A percentile compares a stretch with the other conserved stretches of the same genome.
phyloP scores from a whole-genome alignment of 805 yeast species.

The Schwanniomyces sp. region DNA sequence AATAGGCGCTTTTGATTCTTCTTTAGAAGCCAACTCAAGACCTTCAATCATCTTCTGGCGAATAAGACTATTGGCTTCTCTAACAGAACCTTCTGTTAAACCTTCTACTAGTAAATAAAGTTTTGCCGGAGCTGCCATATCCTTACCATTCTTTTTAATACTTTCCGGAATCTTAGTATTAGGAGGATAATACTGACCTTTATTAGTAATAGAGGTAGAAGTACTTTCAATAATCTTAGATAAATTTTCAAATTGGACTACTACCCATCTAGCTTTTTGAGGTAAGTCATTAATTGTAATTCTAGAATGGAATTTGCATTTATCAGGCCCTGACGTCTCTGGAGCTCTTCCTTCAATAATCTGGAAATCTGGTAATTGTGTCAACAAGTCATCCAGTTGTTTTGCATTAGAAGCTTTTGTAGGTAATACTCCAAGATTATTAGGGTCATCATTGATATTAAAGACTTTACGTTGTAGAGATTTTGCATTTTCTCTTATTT shows the following conservation, averaged over 20 bases:
- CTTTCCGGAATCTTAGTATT: constrained; percentile 49
- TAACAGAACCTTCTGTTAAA: constrained; percentile 55
- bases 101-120: constrained; percentile 80
- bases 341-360: constrained; percentile 53
- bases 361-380: constrained; percentile 41
- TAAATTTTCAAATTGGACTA: constrained; percentile 65
- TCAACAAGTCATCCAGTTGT: constrained; percentile 9
- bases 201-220: constrained; percentile 74
- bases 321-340: constrained; percentile 57
- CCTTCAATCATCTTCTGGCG: constrained; percentile 58
- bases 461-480: constrained; percentile 50
- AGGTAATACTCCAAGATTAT: constrained; percentile 7
- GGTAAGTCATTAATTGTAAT: constrained; percentile 85
- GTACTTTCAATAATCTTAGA: constrained; percentile 68
- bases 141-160: constrained; percentile 45
- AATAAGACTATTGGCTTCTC: constrained; percentile 57
- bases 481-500: constrained; percentile 51
- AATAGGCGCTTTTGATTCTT: constrained; percentile 39
- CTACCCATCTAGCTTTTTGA: constrained; percentile 74
- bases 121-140: constrained; percentile 62
- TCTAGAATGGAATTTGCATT: constrained; percentile 59
- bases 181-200: constrained; percentile 66
- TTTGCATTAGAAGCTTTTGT: neutral
- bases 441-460: constrained; percentile 21
- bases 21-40: constrained; percentile 47